These are phyloP conservation scores for Alliaria petiolata DNA, from an alignment of 345 rosid species.

Conservation along the genomic window DNA sequence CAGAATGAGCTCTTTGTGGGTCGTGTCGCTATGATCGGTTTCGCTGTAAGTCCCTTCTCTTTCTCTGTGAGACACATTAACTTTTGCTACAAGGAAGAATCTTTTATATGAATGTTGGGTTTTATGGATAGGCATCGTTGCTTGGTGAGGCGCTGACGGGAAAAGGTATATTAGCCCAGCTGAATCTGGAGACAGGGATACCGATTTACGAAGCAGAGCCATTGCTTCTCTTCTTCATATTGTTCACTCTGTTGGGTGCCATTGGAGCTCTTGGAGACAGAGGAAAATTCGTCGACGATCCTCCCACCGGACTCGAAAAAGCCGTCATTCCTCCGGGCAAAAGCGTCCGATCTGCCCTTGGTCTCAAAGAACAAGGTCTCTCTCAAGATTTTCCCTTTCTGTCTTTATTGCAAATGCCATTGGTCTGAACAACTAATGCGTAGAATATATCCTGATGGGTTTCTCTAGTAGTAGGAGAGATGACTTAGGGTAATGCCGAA, in stretches of 20 bases:
- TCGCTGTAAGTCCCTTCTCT: constrained; percentile 61
- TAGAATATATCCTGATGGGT: not conserved
- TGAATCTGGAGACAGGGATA: constrained; percentile 88
- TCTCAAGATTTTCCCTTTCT: not conserved
- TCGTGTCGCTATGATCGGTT: constrained; percentile 99
- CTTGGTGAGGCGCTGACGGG: constrained; percentile 90
- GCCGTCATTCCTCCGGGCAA: constrained; percentile 93
- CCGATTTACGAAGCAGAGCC: constrained; percentile 98
- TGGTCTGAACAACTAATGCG: not conserved
- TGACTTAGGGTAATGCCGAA: not conserved
- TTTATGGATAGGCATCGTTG: constrained; percentile 64
- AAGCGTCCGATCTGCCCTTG: constrained; percentile 58
- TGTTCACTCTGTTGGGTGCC: constrained; percentile 92
- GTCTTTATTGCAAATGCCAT: not conserved
- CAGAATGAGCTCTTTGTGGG: constrained; percentile 94
- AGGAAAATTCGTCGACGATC: constrained; percentile 80
- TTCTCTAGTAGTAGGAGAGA: not conserved
- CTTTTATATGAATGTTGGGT: not conserved
- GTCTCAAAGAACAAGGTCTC: constrained; percentile 88
- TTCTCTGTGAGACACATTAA: not conserved
- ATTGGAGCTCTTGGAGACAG: constrained; percentile 96
- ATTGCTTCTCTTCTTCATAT: constrained; percentile 88
- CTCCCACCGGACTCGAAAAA: constrained; percentile 60
- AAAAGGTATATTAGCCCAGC: constrained; percentile 81
- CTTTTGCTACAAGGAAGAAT: not conserved